Conservation (phyloP, 441 rosid species). For the Jatropha multifida region DNA sequence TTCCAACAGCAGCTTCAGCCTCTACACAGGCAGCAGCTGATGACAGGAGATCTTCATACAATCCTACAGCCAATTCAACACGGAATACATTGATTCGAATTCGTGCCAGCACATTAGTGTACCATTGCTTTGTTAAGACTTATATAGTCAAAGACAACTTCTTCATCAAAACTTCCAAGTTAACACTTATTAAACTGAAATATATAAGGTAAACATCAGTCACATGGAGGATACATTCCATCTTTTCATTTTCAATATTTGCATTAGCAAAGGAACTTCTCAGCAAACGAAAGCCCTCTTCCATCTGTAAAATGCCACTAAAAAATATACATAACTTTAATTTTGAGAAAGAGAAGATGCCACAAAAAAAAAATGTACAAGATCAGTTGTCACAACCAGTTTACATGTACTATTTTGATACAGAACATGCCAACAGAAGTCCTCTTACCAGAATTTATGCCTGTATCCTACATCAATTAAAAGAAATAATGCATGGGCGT, state of each 20-base stretch:
- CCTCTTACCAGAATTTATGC: neutral
- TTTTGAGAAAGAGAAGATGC: neutral
- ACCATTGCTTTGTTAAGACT: conserved; percentile 83
- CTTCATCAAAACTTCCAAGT: conserved; percentile 22
- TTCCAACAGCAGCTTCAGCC: conserved; percentile 79
- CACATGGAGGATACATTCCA: conserved; percentile 61
- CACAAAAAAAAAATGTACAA: neutral
- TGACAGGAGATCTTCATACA: conserved; percentile 71
- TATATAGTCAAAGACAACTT: conserved; percentile 44
- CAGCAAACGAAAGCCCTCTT: conserved; percentile 62
- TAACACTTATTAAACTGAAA: conserved; percentile 13
- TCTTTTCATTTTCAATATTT: conserved; percentile 43
- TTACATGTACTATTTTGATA: neutral
- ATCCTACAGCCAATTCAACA: conserved; percentile 66
- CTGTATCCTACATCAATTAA: neutral
- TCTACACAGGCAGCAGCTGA: conserved; percentile 76
- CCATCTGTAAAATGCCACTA: conserved; percentile 53
- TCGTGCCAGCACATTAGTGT: conserved; percentile 56
- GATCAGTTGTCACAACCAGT: neutral
- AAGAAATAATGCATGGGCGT: neutral
- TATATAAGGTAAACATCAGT: conserved; percentile 9
- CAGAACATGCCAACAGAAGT: neutral
- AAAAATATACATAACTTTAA: neutral
- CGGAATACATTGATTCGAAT: conserved; percentile 84
- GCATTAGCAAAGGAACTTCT: conserved; percentile 49